phyloP scores from a whole-genome alignment of 106 monocot genomes.

The Iris macrosiphon region DNA sequence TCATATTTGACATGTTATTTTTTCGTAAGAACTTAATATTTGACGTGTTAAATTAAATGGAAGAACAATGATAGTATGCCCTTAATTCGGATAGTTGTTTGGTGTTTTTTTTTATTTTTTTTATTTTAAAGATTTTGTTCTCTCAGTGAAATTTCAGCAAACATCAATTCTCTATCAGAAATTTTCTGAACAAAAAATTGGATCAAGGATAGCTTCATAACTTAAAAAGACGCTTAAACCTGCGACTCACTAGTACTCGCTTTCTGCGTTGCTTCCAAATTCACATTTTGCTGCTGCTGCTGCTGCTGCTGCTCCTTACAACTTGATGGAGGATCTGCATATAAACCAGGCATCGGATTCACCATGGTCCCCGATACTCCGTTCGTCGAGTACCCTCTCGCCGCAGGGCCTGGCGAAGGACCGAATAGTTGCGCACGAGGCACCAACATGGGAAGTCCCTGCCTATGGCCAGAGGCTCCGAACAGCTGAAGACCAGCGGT shows the following conservation, averaged over 20 bases:
- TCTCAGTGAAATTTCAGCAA: no score
- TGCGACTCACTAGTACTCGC: background rate
- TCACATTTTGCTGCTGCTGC: background rate
- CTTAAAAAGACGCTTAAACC: no score
- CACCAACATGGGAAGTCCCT: background rate
- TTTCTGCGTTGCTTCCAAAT: background rate
- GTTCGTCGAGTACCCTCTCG: background rate
- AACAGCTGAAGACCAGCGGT: conserved; percentile 9
- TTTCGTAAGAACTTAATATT: no score
- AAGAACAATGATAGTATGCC: no score
- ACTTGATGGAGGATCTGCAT: background rate
- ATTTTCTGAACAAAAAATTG: no score
- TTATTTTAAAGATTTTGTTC: no score
- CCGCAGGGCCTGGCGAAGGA: background rate
- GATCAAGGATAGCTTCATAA: no score
- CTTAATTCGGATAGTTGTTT: no score
- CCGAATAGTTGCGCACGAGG: background rate
- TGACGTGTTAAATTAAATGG: no score
- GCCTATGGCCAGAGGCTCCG: conserved; percentile 6
- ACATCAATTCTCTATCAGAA: no score
- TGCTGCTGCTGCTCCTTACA: background rate
- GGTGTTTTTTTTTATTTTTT: no score
- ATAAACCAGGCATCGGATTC: conserved; percentile 4
- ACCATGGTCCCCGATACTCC: background rate
- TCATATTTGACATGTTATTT: no score